Evolutionary conservation across 108 stramenopile genomes (phyloP).

Genomic region (Conticribra weissflogii): DNA sequence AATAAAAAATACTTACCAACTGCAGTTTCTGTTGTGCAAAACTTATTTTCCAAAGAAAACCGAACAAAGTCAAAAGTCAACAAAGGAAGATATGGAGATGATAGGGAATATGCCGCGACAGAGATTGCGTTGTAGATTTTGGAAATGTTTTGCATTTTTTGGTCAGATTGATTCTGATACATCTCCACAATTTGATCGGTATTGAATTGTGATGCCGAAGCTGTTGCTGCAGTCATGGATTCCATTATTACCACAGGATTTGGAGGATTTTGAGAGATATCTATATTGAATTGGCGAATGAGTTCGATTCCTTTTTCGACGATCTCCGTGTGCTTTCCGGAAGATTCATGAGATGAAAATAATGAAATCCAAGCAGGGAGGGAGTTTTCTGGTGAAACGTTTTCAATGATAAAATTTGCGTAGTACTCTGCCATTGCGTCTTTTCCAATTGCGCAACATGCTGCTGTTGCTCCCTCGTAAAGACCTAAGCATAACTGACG

Average conservation of each 20-base stretch:
- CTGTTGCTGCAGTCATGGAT: neutral
- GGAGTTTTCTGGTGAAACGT: slow-evolving; percentile 9
- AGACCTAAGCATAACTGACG: neutral
- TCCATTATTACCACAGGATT: neutral
- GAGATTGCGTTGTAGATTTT: neutral
- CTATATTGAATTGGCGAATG: neutral
- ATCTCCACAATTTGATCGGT: neutral
- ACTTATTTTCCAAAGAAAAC: neutral
- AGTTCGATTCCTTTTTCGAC: neutral
- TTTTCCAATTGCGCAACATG: slow-evolving; percentile 7
- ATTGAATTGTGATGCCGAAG: slow-evolving; percentile 4
- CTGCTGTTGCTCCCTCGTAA: slow-evolving; percentile 14
- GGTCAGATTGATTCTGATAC: neutral
- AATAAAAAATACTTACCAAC: neutral
- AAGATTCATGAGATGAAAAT: neutral
- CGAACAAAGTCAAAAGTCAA: neutral
- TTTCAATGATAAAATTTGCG: slow-evolving; percentile 6
- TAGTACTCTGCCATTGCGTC: neutral
- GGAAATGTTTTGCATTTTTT: neutral
- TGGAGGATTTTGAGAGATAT: neutral
- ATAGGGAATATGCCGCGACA: neutral
- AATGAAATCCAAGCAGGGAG: neutral
- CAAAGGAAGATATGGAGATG: neutral
- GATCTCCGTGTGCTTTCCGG: slow-evolving; percentile 3
- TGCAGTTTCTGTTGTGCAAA: neutral